Conservation (phyloP, 306 rosid genomes). For the Rubus parviflorus region DNA sequence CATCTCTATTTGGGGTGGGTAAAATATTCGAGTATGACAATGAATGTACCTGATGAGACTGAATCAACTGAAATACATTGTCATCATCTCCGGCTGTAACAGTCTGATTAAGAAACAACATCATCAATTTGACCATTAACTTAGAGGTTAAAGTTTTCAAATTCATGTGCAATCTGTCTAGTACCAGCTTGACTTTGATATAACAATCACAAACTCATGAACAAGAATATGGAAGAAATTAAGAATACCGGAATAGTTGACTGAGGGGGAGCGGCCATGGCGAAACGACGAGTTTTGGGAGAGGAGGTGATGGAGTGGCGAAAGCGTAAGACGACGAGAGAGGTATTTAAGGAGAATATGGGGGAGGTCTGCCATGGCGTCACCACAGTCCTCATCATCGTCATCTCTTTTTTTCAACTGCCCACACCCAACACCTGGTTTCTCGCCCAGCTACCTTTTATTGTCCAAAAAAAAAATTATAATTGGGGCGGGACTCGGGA, state of each 20-base stretch:
- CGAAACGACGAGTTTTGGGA: constrained; percentile 30
- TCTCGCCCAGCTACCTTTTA: not conserved
- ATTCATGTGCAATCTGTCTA: too few relatives aligned
- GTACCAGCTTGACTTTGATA: too few relatives aligned
- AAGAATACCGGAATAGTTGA: constrained; percentile 25
- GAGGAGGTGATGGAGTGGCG: constrained; percentile 23
- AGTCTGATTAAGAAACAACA: constrained; percentile 41
- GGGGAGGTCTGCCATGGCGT: constrained; percentile 49
- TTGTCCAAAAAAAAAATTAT: too few relatives aligned
- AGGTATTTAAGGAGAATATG: constrained; percentile 31
- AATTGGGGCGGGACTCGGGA: too few relatives aligned
- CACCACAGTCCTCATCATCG: constrained; percentile 47
- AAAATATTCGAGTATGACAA: too few relatives aligned
- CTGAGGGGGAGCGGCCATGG: constrained; percentile 75
- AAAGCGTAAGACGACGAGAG: constrained; percentile 26
- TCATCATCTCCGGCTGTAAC: constrained; percentile 48
- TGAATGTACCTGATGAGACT: constrained; percentile 82
- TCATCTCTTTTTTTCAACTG: not conserved
- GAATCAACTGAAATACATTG: constrained; percentile 60
- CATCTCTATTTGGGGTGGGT: too few relatives aligned
- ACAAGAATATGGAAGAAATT: too few relatives aligned
- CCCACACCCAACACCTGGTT: not conserved
- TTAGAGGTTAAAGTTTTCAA: too few relatives aligned
- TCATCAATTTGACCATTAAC: too few relatives aligned
- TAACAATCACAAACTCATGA: too few relatives aligned